Conservation (phyloP, 495 filamentous ascomycete species). For the Penicilliopsis zonata region DNA sequence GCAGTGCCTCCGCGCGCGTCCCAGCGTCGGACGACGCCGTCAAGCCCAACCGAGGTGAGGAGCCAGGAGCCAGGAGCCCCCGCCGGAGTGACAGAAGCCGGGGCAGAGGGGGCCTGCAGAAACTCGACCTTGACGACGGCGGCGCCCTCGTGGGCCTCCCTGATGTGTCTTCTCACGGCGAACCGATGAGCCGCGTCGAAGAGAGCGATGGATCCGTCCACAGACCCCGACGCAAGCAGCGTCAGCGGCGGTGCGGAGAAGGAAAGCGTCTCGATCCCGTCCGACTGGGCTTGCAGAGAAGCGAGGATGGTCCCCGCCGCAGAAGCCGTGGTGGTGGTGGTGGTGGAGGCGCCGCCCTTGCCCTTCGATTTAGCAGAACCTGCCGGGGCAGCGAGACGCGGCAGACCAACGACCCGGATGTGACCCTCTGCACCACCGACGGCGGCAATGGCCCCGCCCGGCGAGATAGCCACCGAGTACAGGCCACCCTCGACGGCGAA, state of each 20-base stretch:
- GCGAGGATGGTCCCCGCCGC: constrained; percentile 74
- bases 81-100: constrained; percentile 14
- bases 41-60: constrained; percentile 71
- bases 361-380: constrained; percentile 19
- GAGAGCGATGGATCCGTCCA: constrained; percentile 81
- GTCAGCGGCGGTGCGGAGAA: constrained; percentile 67
- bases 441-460: constrained; percentile 63
- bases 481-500: constrained; percentile 88
- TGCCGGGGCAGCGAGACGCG: constrained; percentile 41
- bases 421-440: constrained; percentile 80
- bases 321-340: constrained; percentile 32
- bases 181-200: constrained; percentile 79
- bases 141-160: constrained; percentile 65
- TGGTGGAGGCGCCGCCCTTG: constrained; percentile 21
- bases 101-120: constrained; percentile 32
- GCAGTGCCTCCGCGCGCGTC: constrained; percentile 71
- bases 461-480: constrained; percentile 73
- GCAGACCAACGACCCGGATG: constrained; percentile 74
- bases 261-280: constrained; percentile 73
- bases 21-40: constrained; percentile 80
- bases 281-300: constrained; percentile 54
- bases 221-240: constrained; percentile 76
- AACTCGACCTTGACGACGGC: constrained; percentile 91
- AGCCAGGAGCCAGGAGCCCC: constrained; percentile 40
- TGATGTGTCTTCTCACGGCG: constrained; percentile 66